Evolutionary conservation across 345 rosid species (phyloP).

Genomic region (Toxicodendron radicans): DNA sequence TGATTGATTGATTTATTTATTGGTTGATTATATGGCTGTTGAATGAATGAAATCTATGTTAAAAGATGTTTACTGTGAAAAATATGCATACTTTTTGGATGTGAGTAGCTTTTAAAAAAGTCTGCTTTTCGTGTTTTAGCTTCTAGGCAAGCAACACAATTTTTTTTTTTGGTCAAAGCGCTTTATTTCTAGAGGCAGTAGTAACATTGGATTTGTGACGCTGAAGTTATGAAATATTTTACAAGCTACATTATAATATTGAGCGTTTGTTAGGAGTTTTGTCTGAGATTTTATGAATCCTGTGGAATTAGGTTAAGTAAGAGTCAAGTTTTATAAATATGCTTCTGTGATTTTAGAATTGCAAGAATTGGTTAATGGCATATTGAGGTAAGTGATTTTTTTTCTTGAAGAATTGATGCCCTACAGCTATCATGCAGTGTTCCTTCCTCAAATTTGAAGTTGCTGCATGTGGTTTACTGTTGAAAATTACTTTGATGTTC

Average conservation of each 20-base stretch:
- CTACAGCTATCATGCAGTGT: not conserved
- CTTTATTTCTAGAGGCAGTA: not conserved
- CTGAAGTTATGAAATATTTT: not conserved
- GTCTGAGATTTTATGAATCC: not conserved
- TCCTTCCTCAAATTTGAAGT: no score
- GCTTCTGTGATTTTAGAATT: not conserved
- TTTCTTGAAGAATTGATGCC: not conserved
- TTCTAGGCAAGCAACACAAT: not conserved
- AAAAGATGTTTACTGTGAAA: not conserved
- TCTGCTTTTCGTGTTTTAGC: not conserved
- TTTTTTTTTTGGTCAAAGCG: not conserved
- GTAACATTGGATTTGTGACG: not conserved
- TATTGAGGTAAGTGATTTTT: not conserved
- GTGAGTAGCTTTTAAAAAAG: not conserved
- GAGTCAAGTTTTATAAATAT: not conserved
- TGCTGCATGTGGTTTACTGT: not conserved
- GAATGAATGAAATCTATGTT: not conserved
- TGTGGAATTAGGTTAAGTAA: not conserved
- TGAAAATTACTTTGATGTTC: not conserved
- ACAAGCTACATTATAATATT: not conserved
- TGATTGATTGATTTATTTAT: not conserved
- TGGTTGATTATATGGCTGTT: not conserved
- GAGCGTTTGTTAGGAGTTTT: not conserved
- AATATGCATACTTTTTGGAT: not conserved
- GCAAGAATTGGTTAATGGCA: not conserved